phyloP scores from a whole-genome alignment of 2,329 filamentous ascomycete species.

The Colletotrichum gigasporum region DNA sequence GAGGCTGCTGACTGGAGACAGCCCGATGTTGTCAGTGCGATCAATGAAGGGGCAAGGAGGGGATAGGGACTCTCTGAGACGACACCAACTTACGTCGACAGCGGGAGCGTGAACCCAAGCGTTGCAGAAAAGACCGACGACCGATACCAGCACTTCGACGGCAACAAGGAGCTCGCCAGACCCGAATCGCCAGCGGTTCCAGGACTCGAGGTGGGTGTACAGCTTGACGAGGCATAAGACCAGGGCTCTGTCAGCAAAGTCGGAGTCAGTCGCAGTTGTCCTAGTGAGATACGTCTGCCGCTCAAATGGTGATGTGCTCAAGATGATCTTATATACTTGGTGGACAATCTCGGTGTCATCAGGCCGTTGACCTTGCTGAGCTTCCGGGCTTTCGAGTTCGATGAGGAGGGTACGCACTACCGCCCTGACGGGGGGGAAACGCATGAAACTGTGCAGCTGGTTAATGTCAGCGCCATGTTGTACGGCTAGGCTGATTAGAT shows the following conservation, averaged over 20 bases:
- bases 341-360: background rate
- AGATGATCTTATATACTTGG: background rate
- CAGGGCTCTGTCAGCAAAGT: constrained; percentile 15
- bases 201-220: constrained; percentile 9
- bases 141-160: background rate
- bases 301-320: background rate
- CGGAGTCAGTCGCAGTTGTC: background rate
- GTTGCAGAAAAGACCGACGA: constrained; percentile 25
- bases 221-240: constrained; percentile 18
- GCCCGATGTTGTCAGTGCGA: background rate
- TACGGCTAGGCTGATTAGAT: constrained; percentile 6
- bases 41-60: background rate
- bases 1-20: background rate
- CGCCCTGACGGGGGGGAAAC: constrained; percentile 13
- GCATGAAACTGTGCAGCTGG: constrained; percentile 22
- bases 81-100: constrained; percentile 15
- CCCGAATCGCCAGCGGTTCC: constrained; percentile 4
- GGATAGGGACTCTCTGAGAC: background rate
- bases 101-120: constrained; percentile 18
- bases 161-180: background rate
- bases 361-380: background rate
- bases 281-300: constrained; percentile 3
- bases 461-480: constrained; percentile 4
- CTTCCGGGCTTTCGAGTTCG: constrained; percentile 21
- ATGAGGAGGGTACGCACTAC: constrained; percentile 23